Conservation (phyloP, 2,329 filamentous ascomycete genomes). For the Fusarium zealandicum region DNA sequence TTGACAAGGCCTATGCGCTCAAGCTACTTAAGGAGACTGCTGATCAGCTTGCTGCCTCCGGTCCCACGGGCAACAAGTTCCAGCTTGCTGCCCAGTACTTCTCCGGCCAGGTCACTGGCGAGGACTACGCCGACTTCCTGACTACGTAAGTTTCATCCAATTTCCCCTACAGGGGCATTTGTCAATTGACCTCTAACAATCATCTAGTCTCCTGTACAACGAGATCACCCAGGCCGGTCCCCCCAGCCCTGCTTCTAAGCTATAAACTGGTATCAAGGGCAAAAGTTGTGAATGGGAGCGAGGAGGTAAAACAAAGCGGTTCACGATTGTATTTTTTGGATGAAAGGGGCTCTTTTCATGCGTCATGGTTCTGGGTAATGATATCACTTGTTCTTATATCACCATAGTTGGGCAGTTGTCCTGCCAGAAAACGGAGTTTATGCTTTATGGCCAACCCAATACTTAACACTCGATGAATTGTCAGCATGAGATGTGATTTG, state of each 20-base stretch:
- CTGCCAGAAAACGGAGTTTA: constrained; percentile 16
- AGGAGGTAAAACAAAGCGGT: constrained; percentile 21
- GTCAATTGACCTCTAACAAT: constrained; percentile 7
- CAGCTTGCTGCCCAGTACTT: constrained; percentile 93
- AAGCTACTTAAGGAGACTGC: constrained; percentile 87
- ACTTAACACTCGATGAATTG: neutral
- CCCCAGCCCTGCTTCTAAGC: constrained; percentile 67
- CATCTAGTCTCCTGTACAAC: constrained; percentile 77
- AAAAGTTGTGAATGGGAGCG: constrained; percentile 16
- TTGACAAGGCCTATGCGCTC: constrained; percentile 91
- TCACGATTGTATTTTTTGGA: constrained; percentile 26
- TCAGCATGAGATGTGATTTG: no score
- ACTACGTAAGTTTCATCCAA: constrained; percentile 67
- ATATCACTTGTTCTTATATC: constrained; percentile 26
- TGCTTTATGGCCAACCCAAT: constrained; percentile 1
- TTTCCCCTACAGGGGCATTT: neutral
- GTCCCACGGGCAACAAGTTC: constrained; percentile 88
- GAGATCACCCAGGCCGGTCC: constrained; percentile 80
- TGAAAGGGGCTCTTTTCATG: constrained; percentile 6
- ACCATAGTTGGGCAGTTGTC: constrained; percentile 6
- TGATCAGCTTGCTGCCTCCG: constrained; percentile 75
- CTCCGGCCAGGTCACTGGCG: constrained; percentile 88
- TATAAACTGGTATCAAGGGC: constrained; percentile 50
- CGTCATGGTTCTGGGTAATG: constrained; percentile 17
- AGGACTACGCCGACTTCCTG: constrained; percentile 97